phyloP scores from a whole-genome alignment of 2,329 filamentous ascomycete genomes.

The Penicillium sclerotigenum region DNA sequence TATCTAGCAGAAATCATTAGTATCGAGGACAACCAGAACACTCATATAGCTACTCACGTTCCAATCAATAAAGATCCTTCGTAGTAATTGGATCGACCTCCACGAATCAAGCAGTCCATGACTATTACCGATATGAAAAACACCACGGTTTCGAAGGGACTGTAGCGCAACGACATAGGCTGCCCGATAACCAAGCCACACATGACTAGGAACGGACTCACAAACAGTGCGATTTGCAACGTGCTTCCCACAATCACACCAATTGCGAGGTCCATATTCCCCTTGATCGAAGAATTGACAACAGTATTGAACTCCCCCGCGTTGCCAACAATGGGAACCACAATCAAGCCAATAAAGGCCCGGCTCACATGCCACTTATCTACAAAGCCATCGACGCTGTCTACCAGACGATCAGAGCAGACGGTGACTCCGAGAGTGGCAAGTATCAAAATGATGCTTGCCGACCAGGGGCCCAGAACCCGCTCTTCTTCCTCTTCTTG shows the following conservation, averaged over 20 bases:
- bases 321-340: constrained; percentile 57
- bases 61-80: constrained; percentile 19
- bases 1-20: constrained; percentile 13
- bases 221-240: constrained; percentile 57
- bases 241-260: constrained; percentile 54
- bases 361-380: constrained; percentile 51
- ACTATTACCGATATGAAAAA: constrained; percentile 21
- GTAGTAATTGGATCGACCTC: constrained; percentile 20
- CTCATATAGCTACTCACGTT: constrained; percentile 13
- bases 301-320: constrained; percentile 57
- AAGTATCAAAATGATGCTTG: constrained; percentile 18
- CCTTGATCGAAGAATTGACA: constrained; percentile 54
- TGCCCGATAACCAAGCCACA: constrained; percentile 55
- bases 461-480: constrained; percentile 10
- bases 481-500: constrained; percentile 12
- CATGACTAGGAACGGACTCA: constrained; percentile 55
- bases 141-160: constrained; percentile 19
- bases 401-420: constrained; percentile 45
- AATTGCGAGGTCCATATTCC: constrained; percentile 57
- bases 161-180: constrained; percentile 41
- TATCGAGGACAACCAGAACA: background rate
- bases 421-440: constrained; percentile 19
- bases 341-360: constrained; percentile 56
- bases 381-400: constrained; percentile 54
- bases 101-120: constrained; percentile 22